Conservation (phyloP, 2,329 filamentous ascomycete genomes). For the Xylaria sp. region DNA sequence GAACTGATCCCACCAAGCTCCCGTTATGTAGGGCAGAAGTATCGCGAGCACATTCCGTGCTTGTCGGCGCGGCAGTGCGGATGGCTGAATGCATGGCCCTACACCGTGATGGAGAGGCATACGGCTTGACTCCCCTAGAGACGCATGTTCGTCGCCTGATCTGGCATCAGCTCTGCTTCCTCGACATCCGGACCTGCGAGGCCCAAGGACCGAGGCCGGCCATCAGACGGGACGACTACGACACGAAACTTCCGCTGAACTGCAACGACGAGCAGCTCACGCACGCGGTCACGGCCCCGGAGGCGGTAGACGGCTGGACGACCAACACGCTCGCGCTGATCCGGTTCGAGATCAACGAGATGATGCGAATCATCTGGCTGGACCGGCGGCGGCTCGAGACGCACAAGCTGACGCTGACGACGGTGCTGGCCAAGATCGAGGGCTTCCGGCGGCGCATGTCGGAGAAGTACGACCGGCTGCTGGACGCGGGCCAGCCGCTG, state of each 20-base stretch:
- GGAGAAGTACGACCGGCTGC: constrained; percentile 65
- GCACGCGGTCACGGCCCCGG: constrained; percentile 42
- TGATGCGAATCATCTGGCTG: constrained; percentile 71
- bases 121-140: constrained; percentile 67
- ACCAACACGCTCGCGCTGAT: constrained; percentile 69
- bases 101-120: constrained; percentile 70
- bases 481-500: constrained; percentile 61
- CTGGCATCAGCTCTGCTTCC: constrained; percentile 78
- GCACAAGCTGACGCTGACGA: constrained; percentile 63
- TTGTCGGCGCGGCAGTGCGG: constrained; percentile 71
- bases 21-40: constrained; percentile 73
- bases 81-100: constrained; percentile 79
- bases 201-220: constrained; percentile 71
- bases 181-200: constrained; percentile 76
- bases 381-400: constrained; percentile 67
- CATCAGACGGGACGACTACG: constrained; percentile 75
- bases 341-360: constrained; percentile 73
- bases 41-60: constrained; percentile 72
- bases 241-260: constrained; percentile 72
- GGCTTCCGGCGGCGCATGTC: constrained; percentile 67
- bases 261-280: constrained; percentile 68
- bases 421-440: constrained; percentile 69
- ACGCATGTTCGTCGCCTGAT: constrained; percentile 71
- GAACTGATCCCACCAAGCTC: constrained; percentile 50
- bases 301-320: constrained; percentile 62